These are phyloP conservation scores for Raphanus hybrid DNA, from an alignment of 441 rosid genomes.

Conservation along the genomic window DNA sequence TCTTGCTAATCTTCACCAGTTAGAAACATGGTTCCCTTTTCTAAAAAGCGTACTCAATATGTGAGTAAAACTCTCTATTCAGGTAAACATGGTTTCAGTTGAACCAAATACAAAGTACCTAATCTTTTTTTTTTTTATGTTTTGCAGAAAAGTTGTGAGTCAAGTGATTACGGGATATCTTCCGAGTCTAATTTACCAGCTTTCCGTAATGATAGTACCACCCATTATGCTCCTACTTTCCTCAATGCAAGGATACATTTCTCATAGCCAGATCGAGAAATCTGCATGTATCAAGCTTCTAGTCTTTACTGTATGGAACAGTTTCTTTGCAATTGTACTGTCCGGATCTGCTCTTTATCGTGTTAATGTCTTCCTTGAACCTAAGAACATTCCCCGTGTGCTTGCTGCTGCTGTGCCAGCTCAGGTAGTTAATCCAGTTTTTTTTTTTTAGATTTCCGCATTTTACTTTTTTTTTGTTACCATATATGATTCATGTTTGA, in stretches of 20 bases:
- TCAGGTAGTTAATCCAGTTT: constrained; percentile 57
- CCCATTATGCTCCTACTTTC: constrained; percentile 76
- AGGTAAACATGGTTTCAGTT: neutral
- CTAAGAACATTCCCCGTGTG: constrained; percentile 71
- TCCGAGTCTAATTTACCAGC: constrained; percentile 80
- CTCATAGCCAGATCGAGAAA: constrained; percentile 71
- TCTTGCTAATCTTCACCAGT: constrained; percentile 81
- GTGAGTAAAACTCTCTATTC: constrained; percentile 54
- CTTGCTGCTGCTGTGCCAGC: constrained; percentile 88
- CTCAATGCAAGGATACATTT: constrained; percentile 78
- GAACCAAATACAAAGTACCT: constrained; percentile 4
- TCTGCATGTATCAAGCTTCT: constrained; percentile 83
- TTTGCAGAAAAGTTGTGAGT: constrained; percentile 70
- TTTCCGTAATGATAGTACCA: constrained; percentile 64
- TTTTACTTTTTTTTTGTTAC: neutral
- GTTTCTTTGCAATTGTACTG: constrained; percentile 81
- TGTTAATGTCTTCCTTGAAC: constrained; percentile 70
- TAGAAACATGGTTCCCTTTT: constrained; percentile 82
- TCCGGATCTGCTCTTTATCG: constrained; percentile 82
- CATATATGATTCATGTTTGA: constrained; percentile 21
- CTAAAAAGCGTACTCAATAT: constrained; percentile 62
- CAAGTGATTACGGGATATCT: constrained; percentile 92
- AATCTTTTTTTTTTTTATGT: constrained; percentile 20
- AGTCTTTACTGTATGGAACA: constrained; percentile 81
- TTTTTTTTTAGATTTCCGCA: neutral